phyloP scores from a whole-genome alignment of 2,329 filamentous ascomycete species.

The Rachicladosporium sp. region DNA sequence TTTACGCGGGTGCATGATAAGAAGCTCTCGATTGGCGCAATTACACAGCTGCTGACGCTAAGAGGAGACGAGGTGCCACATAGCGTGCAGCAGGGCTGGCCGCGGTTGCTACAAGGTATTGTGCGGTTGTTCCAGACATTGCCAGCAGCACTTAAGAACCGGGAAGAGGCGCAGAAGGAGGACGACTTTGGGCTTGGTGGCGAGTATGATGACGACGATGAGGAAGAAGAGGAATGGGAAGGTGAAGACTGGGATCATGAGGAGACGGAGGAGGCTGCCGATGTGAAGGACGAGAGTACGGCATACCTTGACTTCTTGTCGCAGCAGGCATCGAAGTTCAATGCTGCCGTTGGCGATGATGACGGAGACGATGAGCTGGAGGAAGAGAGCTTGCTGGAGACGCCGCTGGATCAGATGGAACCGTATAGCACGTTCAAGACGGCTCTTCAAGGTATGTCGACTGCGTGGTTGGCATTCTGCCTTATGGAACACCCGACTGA shows the following conservation, averaged over 20 bases:
- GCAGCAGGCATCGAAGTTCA: conserved; percentile 48
- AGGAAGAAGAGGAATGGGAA: conserved; percentile 70
- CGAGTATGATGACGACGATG: conserved; percentile 60
- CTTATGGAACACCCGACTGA: conserved; percentile 13
- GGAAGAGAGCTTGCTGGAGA: conserved; percentile 84
- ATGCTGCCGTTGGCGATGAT: conserved; percentile 45
- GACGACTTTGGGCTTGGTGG: conserved; percentile 69
- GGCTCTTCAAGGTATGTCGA: conserved; percentile 63
- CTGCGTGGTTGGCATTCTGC: too few relatives aligned
- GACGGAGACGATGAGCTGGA: conserved; percentile 79
- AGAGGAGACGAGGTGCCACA: conserved; percentile 69
- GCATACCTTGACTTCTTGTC: conserved; percentile 94
- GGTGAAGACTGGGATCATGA: conserved; percentile 57
- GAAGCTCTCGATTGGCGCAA: conserved; percentile 92
- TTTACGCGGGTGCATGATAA: conserved; percentile 96
- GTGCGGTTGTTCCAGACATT: conserved; percentile 86
- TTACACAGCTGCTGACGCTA: conserved; percentile 71
- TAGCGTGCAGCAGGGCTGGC: conserved; percentile 95
- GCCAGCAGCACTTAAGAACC: conserved; percentile 75
- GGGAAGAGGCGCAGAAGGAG: conserved; percentile 78
- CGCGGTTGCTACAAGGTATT: conserved; percentile 75
- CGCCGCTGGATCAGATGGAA: conserved; percentile 87
- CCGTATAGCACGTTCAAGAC: conserved; percentile 82
- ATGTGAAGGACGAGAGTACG: conserved; percentile 79
- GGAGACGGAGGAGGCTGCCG: conserved; percentile 49